Percentiles rank a stretch among this genome's conserved stretches.
Conservation (phyloP, 2,329 filamentous ascomycete genomes). For the Plenodomus tracheiphilus region DNA sequence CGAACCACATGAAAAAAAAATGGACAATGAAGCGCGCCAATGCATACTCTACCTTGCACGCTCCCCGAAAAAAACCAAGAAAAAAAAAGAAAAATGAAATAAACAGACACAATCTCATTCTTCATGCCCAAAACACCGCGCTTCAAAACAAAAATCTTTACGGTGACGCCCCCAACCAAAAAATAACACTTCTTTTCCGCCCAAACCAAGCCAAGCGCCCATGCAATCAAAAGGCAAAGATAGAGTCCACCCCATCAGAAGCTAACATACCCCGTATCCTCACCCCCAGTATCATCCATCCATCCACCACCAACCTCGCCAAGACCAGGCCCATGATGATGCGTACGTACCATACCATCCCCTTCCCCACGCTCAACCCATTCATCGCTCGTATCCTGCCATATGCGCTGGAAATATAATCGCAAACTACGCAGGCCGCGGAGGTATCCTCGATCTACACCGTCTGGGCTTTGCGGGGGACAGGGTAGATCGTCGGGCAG, state of each 20-base stretch:
- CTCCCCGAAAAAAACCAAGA: too few relatives aligned
- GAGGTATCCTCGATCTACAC: constrained; percentile 86
- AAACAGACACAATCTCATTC: too few relatives aligned
- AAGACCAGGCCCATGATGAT: constrained; percentile 38
- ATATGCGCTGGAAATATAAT: constrained; percentile 84
- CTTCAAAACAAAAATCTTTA: too few relatives aligned
- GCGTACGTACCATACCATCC: constrained; percentile 42
- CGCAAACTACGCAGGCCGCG: constrained; percentile 78
- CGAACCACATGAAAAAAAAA: too few relatives aligned
- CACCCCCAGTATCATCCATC: constrained; percentile 39
- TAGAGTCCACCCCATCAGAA: constrained; percentile 20
- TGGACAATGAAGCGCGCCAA: too few relatives aligned
- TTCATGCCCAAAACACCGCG: too few relatives aligned
- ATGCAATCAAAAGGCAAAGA: too few relatives aligned
- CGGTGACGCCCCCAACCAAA: too few relatives aligned
- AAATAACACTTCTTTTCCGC: too few relatives aligned
- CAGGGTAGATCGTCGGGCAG: constrained; percentile 64
- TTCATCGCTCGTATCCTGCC: constrained; percentile 68
- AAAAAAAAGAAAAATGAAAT: too few relatives aligned
- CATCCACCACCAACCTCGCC: constrained; percentile 37
- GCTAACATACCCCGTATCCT: constrained; percentile 45
- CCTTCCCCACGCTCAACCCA: constrained; percentile 51
- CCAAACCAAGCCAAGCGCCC: too few relatives aligned
- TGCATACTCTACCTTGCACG: too few relatives aligned
- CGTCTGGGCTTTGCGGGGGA: constrained; percentile 77